phyloP scores from a whole-genome alignment of 768 basidiomycete species.

The Cystofilobasidium macerans region DNA sequence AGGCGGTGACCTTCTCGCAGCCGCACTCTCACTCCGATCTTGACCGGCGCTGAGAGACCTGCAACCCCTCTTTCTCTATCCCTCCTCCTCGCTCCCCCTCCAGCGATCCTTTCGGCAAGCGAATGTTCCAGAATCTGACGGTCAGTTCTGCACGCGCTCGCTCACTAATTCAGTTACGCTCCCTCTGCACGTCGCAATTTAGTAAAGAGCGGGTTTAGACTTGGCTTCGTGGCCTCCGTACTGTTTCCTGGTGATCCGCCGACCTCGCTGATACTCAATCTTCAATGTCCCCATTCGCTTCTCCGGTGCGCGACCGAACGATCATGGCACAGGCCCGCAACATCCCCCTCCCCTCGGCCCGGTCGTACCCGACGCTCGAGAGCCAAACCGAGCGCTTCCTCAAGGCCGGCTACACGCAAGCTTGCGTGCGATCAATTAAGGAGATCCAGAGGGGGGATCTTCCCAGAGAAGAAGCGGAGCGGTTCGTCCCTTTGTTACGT shows the following conservation, averaged over 20 bases:
- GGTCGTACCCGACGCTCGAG: constrained; percentile 50
- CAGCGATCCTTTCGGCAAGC: constrained; percentile 71
- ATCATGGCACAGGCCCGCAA: constrained; percentile 49
- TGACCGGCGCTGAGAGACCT: neutral
- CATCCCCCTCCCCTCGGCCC: constrained; percentile 61
- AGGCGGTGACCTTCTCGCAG: constrained; percentile 21
- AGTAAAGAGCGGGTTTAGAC: too few species aligned
- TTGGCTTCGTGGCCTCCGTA: neutral
- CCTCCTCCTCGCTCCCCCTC: neutral
- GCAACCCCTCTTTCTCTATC: neutral
- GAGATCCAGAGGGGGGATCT: constrained; percentile 50
- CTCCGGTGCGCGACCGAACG: too few species aligned
- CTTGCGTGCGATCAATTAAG: constrained; percentile 54
- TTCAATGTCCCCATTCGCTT: too few species aligned
- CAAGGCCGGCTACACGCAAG: constrained; percentile 39
- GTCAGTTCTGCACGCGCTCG: constrained; percentile 40
- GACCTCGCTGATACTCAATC: neutral
- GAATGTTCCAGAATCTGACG: constrained; percentile 80
- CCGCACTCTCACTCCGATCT: too few species aligned
- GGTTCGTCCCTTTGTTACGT: constrained; percentile 43
- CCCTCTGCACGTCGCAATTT: neutral
- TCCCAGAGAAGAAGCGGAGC: constrained; percentile 43
- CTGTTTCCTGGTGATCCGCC: neutral
- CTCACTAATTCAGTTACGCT: neutral
- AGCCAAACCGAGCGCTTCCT: constrained; percentile 55